Conservation (phyloP, 352 stramenopile genomes). For the Globisporangium acanthophoron region DNA sequence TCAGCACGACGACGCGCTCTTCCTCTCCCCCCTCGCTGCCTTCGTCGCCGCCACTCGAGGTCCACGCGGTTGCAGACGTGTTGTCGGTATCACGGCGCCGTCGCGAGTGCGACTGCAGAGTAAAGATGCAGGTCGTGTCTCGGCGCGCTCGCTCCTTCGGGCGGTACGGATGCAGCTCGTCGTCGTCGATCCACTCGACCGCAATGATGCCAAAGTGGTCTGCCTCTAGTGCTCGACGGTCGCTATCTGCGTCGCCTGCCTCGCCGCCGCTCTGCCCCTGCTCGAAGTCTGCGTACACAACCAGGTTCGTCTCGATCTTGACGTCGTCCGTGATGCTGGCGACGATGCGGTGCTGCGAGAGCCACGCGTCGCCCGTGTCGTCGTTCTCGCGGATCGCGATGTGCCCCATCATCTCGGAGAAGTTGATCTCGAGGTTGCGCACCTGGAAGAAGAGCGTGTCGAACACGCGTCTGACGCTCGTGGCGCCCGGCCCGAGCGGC, state of each 20-base stretch:
- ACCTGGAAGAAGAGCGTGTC: slow-evolving; percentile 32
- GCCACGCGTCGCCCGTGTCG: slow-evolving; percentile 21
- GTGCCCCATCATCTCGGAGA: slow-evolving; percentile 44
- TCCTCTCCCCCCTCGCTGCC: neutral
- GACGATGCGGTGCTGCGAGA: slow-evolving; percentile 37
- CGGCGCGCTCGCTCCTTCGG: slow-evolving; percentile 20
- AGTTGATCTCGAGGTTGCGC: slow-evolving; percentile 40
- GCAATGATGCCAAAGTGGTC: slow-evolving; percentile 14
- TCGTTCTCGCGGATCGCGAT: slow-evolving; percentile 45
- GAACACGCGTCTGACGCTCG: slow-evolving; percentile 42
- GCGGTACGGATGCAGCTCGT: slow-evolving; percentile 29
- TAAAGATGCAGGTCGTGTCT: slow-evolving; percentile 16
- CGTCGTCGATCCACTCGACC: slow-evolving; percentile 26
- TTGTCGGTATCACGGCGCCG: too few species aligned
- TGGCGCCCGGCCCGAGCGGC: slow-evolving; percentile 16
- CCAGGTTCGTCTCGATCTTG: slow-evolving; percentile 39
- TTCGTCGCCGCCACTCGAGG: neutral
- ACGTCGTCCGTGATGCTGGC: slow-evolving; percentile 19
- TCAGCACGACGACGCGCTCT: slow-evolving; percentile 4
- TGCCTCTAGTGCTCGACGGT: neutral
- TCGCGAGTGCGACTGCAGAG: neutral
- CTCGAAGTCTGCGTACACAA: slow-evolving; percentile 28
- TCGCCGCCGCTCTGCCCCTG: neutral
- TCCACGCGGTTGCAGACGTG: too few species aligned
- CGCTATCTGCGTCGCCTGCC: neutral